Evolutionary conservation across 176 grass and related monocot genomes (phyloP), one percentile per base, ranked within the genome.

Genomic region (Chloris gayana): DNA sequence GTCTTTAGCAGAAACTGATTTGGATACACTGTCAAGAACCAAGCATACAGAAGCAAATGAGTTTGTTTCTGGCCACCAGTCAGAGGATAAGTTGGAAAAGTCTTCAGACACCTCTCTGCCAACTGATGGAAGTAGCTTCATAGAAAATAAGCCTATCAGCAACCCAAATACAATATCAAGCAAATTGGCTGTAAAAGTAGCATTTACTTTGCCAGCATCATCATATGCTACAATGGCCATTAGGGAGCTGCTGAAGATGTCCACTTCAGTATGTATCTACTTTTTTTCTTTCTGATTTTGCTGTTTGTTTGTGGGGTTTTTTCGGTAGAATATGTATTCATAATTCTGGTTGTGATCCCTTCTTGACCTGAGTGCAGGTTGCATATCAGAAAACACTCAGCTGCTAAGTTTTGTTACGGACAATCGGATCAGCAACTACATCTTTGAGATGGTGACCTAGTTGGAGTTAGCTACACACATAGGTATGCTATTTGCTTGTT

Each of bases 201-300:
- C 75, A 63, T 99, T 99, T 84, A 95, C 92, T 82, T 85, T 99
- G 64, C 92, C 96, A 66, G 68, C 96, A 82, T 99, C 96, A 34
- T 91, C 80, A 29, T 95, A 95, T 70, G 92, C 96, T 73, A 99
- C 96, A 51, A 99, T 99, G 88, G 88, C 80, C 42, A 91, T 99
- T 53, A 87, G 96, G 67, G 96, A 99, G 84, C 73, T 95, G 19
- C 90, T 94, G 73, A 99, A 99, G 82, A 84, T 69, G 84, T 95
- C 92, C 42, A 91, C 90, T 19, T 89, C 83, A 53, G 96, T 99
- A 99, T 78, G 77, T 79, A 67, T 64, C 14, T 63, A 12, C 59
- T 35, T 50, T 42, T 42, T 83, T 26, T 77, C 9, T 17, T 83
- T 69, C n/a, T n/a, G n/a, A n/a, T 68, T 33, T 24, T 6, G 3